phyloP scores from a whole-genome alignment of 2,329 filamentous ascomycete species.

The Emmonsia crescens region DNA sequence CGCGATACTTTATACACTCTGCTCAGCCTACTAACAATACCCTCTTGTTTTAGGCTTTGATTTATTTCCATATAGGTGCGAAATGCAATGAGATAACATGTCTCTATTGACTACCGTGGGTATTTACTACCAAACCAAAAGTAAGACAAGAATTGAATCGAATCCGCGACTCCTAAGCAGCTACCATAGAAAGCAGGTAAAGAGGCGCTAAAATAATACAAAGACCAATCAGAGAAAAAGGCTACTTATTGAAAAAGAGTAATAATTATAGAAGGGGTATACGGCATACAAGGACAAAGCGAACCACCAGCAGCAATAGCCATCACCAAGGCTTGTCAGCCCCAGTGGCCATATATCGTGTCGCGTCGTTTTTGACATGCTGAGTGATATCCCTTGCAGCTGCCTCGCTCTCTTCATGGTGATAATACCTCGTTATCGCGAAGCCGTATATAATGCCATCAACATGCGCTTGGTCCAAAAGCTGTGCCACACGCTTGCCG shows the following conservation, averaged over 20 bases:
- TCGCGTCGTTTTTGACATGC: slow-evolving; percentile 8
- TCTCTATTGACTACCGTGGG: background rate
- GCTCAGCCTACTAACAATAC: background rate
- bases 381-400: slow-evolving; percentile 9
- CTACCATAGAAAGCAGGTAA: background rate
- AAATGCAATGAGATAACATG: background rate
- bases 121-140: background rate
- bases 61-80: background rate
- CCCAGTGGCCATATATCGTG: slow-evolving; percentile 9
- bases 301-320: background rate
- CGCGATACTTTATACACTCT: background rate
- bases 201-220: background rate
- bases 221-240: background rate
- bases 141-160: background rate
- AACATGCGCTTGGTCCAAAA: slow-evolving; percentile 9
- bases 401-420: background rate
- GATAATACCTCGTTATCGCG: slow-evolving; percentile 4
- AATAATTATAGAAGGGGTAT: background rate
- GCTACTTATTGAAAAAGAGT: background rate
- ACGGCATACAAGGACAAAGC: background rate
- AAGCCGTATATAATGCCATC: slow-evolving; percentile 15
- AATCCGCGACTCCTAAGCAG: background rate
- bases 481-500: slow-evolving; percentile 3
- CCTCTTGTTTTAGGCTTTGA: background rate
- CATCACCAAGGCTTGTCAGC: slow-evolving; percentile 7